These are phyloP conservation scores for Rhynchosporium graminicola DNA, from an alignment of 2,329 filamentous ascomycete genomes.

Conservation along the genomic window DNA sequence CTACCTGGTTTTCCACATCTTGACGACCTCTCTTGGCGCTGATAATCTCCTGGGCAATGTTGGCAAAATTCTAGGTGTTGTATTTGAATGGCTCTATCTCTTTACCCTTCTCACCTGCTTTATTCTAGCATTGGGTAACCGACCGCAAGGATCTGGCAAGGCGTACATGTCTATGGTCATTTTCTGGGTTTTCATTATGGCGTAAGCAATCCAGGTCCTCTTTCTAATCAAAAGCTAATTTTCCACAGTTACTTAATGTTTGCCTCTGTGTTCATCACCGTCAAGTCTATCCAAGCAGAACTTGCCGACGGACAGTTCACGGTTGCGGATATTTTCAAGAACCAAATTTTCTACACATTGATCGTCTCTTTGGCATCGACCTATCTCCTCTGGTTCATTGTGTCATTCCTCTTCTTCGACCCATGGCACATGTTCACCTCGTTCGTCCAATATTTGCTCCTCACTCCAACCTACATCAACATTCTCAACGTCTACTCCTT, in stretches of 20 bases:
- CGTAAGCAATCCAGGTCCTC: slow-evolving; percentile 54
- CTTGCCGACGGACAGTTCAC: slow-evolving; percentile 64
- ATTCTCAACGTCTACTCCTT: slow-evolving; percentile 99
- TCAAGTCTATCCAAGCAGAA: slow-evolving; percentile 77
- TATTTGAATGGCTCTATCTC: slow-evolving; percentile 96
- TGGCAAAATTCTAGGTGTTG: slow-evolving; percentile 78
- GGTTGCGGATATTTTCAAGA: slow-evolving; percentile 74
- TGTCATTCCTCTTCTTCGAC: slow-evolving; percentile 92
- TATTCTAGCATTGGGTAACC: slow-evolving; percentile 89
- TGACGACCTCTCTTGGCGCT: slow-evolving; percentile 81
- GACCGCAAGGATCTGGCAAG: slow-evolving; percentile 88
- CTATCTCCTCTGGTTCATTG: slow-evolving; percentile 88
- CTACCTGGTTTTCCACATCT: slow-evolving; percentile 97
- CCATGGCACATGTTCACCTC: slow-evolving; percentile 99
- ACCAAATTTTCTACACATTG: slow-evolving; percentile 87
- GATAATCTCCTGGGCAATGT: slow-evolving; percentile 69
- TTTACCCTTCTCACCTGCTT: slow-evolving; percentile 92
- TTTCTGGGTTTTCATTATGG: slow-evolving; percentile 96
- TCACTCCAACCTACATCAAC: slow-evolving; percentile 97
- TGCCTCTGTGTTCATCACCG: slow-evolving; percentile 91
- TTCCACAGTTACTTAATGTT: slow-evolving; percentile 78
- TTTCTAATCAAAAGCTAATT: slow-evolving; percentile 19
- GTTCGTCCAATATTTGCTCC: slow-evolving; percentile 89
- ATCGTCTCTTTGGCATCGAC: slow-evolving; percentile 92
- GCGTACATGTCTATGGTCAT: slow-evolving; percentile 98